These are phyloP conservation scores for Serendipita vermifera DNA, from an alignment of 768 basidiomycete species.

Conservation along the genomic window DNA sequence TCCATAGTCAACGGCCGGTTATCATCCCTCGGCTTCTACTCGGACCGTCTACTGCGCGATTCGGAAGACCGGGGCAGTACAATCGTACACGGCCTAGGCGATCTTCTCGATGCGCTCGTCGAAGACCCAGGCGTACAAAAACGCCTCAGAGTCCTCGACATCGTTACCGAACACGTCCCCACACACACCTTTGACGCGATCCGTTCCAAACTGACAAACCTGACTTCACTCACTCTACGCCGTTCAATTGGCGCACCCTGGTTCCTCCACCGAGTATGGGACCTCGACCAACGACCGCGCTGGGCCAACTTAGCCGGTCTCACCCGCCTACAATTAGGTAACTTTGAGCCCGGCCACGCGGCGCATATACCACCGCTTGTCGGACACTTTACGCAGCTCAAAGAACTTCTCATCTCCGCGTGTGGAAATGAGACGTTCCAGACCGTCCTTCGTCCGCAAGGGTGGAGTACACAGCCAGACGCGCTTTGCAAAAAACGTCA, in stretches of 20 bases:
- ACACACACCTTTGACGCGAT: neutral
- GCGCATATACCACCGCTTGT: neutral
- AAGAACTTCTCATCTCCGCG: neutral
- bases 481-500: neutral
- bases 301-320: neutral
- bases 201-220: neutral
- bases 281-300: neutral
- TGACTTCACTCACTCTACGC: neutral
- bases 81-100: too few relatives aligned
- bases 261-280: neutral
- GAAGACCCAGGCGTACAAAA: too few relatives aligned
- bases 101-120: too few relatives aligned
- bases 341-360: neutral
- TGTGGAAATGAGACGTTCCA: neutral
- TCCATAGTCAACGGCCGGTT: too few relatives aligned
- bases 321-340: neutral
- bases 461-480: neutral
- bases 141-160: neutral
- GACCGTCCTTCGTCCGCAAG: neutral
- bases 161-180: neutral
- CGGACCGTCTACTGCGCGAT: too few relatives aligned
- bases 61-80: too few relatives aligned
- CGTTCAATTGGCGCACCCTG: neutral
- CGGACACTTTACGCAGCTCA: neutral
- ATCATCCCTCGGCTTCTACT: too few relatives aligned